Base-by-base conservation (phyloP, 1,139 yeast species). In the Hyphopichia buzzinii region DNA sequence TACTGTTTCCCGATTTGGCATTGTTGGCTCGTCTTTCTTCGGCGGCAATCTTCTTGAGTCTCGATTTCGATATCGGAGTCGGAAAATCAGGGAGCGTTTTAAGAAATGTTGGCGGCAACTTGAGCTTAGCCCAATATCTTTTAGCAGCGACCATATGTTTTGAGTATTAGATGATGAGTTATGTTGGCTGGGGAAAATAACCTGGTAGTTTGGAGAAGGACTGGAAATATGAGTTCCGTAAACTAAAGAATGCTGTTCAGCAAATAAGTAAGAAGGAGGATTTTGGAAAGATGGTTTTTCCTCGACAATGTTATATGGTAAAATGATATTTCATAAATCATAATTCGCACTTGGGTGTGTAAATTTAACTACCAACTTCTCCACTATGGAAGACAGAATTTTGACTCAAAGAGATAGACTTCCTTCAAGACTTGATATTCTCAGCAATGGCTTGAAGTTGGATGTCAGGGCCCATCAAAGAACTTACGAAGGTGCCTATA, bases 401-500 rank as follows among this genome's bases (percentile, higher is more conserved):
- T 41, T 39, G 12, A n/a, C 29, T 3, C 26, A 23, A 7, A 39
- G 49, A 16, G 47, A 50, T 12, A 43, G 72, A 30, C 47, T 55
- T 10, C 67, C 69, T 2, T 65, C 73, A 1, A 44, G 66, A 21
- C 48, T 70, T 14, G 71, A 65, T 37, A 45, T 50, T 8, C 52
- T 68, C 17, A 48, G 74, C 3, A 60, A 64, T 27, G 60, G 59
- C 4, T 63, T 65, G 35, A 72, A 72, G 46, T 55, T 76, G 28
- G 83, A 77, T 43, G 69, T 77, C 4, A 47, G 83, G 41, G 83
- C 83, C 1, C 81, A 77, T 50, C 83, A 77, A 50, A 52, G 83
- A 43, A 77, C 83, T 1, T 77, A 77, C 47, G 82, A 77, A 51
- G 83, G 83, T 0, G 81, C 83, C 3, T 77, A 77, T 47, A 68